phyloP scores from a whole-genome alignment of 2,329 filamentous ascomycete species.

The Apiospora koreana region DNA sequence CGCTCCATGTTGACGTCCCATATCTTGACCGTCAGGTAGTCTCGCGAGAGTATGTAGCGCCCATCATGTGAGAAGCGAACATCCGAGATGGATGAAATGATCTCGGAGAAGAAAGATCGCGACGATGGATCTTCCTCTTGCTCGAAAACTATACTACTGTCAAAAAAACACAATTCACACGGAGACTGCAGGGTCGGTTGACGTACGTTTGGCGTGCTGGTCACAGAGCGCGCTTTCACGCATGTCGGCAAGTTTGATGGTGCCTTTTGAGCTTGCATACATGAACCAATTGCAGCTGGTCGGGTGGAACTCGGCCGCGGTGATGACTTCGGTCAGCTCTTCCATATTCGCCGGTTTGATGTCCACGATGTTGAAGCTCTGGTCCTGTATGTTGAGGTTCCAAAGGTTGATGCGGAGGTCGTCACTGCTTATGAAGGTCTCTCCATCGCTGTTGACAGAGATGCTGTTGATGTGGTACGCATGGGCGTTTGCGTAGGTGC shows the following conservation, averaged over 20 bases:
- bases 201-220: conserved; percentile 89
- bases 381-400: conserved; percentile 99
- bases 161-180: conserved; percentile 23
- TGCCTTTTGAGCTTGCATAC: conserved; percentile 99
- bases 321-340: conserved; percentile 98
- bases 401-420: conserved; percentile 97
- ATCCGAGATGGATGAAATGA: conserved; percentile 98
- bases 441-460: conserved; percentile 98
- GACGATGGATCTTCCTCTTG: conserved; percentile 97
- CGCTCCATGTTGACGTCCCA: conserved; percentile 99
- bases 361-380: conserved; percentile 99
- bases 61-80: conserved; percentile 97
- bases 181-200: not conserved
- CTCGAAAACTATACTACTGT: conserved; percentile 75
- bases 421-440: conserved; percentile 99
- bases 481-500: conserved; percentile 97
- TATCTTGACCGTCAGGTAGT: conserved; percentile 98
- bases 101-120: conserved; percentile 99
- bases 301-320: conserved; percentile 95
- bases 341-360: conserved; percentile 99
- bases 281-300: conserved; percentile 99
- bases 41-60: conserved; percentile 93
- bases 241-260: conserved; percentile 99
- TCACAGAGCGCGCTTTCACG: conserved; percentile 94
- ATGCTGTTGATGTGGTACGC: conserved; percentile 99